Percentiles rank a stretch among this genome's conserved stretches.
Conservation (phyloP, 768 basidiomycete genomes). For the Krasilnikovozyma curviuscula region DNA sequence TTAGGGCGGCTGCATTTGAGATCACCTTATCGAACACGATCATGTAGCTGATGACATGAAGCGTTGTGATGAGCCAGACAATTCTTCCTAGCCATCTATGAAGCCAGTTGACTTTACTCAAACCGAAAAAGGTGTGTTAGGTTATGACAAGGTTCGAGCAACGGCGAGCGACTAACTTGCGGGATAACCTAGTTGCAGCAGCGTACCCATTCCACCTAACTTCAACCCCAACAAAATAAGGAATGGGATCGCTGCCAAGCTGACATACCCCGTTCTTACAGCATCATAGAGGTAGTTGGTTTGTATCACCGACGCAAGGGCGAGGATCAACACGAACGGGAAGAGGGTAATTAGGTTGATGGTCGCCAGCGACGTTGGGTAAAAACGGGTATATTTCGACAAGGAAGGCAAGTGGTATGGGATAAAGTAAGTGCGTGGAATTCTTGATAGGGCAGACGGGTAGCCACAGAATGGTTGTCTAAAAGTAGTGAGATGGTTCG, state of each 20-base stretch:
- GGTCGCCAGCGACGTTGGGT: too few relatives aligned
- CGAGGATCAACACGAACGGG: not conserved
- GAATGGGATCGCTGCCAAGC: not conserved
- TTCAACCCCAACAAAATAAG: not conserved
- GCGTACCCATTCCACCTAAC: not conserved
- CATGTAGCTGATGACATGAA: conserved; percentile 1
- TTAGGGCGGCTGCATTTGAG: too few relatives aligned
- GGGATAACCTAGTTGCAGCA: too few relatives aligned
- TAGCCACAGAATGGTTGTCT: not conserved
- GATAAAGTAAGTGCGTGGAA: not conserved
- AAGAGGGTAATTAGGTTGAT: not conserved
- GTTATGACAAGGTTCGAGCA: too few relatives aligned
- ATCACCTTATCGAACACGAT: not conserved
- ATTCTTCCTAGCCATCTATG: conserved; percentile 1
- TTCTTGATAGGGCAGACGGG: not conserved
- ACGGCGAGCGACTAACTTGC: too few relatives aligned
- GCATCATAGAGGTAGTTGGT: not conserved
- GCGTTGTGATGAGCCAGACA: not conserved
- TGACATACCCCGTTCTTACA: not conserved
- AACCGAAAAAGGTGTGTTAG: not conserved
- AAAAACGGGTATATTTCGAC: not conserved
- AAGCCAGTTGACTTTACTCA: not conserved
- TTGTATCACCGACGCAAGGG: not conserved
- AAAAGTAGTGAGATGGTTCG: too few relatives aligned
- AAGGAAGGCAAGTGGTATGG: not conserved